These are phyloP conservation scores for Triticum dicoccoides DNA, from an alignment of 176 grass and related monocot species.

Conservation along the genomic window DNA sequence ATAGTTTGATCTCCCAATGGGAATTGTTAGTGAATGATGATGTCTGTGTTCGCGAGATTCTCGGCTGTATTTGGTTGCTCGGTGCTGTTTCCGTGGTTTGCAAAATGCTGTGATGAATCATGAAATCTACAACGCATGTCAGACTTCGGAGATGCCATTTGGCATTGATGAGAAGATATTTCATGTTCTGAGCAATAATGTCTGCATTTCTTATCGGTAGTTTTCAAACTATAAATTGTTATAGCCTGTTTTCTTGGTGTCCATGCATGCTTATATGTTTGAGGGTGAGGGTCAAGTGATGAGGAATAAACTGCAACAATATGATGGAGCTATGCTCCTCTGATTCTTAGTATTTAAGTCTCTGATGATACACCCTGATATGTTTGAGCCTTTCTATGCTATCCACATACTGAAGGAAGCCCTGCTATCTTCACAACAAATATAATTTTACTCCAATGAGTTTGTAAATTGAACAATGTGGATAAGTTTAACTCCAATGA, in stretches of 20 bases:
- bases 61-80: accelerated
- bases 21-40: background rate
- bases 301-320: slow-evolving; percentile 52
- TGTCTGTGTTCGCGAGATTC: background rate
- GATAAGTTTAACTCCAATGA: background rate
- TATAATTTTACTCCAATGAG: accelerated
- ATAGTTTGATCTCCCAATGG: background rate
- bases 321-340: slow-evolving; percentile 5
- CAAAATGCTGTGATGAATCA: slow-evolving; percentile 1
- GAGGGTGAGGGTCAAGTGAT: slow-evolving; percentile 26
- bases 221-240: background rate
- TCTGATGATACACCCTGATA: slow-evolving; percentile 9
- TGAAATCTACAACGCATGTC: slow-evolving; percentile 32
- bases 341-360: slow-evolving; percentile 52
- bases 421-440: background rate
- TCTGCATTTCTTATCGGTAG: background rate
- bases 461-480: background rate
- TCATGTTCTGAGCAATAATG: slow-evolving; percentile 19
- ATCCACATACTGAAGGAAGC: background rate
- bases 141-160: slow-evolving; percentile 45
- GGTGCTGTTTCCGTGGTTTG: accelerated
- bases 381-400: background rate
- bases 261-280: background rate
- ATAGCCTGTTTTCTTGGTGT: background rate
- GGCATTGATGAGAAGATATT: slow-evolving; percentile 49